Evolutionary conservation across 192 early-diverging fungal species (phyloP), one percentile per base, ranked within the genome.

Genomic region (Rhizoclosmatium sp.): DNA sequence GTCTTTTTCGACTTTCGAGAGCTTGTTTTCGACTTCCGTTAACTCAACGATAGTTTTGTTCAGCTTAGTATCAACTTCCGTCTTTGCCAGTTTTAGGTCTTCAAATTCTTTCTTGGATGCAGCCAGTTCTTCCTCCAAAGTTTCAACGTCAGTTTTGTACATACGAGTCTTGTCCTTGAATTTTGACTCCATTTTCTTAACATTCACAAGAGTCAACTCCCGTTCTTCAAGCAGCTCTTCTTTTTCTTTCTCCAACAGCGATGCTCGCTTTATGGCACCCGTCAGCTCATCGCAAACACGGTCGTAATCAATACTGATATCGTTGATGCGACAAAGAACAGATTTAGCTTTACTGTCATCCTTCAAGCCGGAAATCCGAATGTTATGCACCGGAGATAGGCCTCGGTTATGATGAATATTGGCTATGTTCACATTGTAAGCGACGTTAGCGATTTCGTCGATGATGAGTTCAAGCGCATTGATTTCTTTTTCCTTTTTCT

Each of bases 151-250:
- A 12, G 5, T 12, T 21, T 75, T 66, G 49, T 56, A 66, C 23
- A 59, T 65, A 4, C 48, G 7, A 4, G 72, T 56, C 46, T 69
- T 74, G 9, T 80, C 79, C 23, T 69, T 74, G 71, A 80, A 75
- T 69, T 68, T 74, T 19, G 56, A 23, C 46, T 80, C 79, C 7
- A 80, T 74, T 66, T 75, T 80, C 40, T 75, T 71, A 10, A 80
- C n/a, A 41, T 59, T 74, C 10, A 19, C 10, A 2, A 68, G 64
- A 5, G 45, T 47, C 14, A 46, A 4, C 21, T 54, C 47, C 16
- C 72, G 71, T 42, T 80, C 79, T 60, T 80, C n/a, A 12, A 45
- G 4, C 12, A 80, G 47, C 19, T 49, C 72, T 7, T 14, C 7
- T 16, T n/a, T 23, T 0, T 23, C 47, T 47, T 75, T 47, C 3